Base-by-base conservation (phyloP, 805 yeast genomes). In the Saccharomycopsis fermentans region DNA sequence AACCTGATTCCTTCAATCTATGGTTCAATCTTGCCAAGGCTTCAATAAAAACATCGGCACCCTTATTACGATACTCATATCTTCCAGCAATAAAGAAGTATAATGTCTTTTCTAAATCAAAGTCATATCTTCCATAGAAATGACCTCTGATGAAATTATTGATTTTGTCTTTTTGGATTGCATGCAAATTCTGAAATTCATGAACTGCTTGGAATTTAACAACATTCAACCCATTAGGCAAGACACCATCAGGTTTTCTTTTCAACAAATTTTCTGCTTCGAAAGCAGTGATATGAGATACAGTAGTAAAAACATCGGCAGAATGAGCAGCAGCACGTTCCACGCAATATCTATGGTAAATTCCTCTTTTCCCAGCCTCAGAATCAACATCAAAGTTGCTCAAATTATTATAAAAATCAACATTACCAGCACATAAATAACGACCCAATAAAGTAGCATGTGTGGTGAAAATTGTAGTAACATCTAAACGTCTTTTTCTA, bases 31-130 rank as follows among this genome's bases (percentile, higher is more conserved):
- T 79, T 1, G 98, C 98, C 61, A 92, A 78, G 1, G 96, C 78
- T 73, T 92, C 99, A 66, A 92, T 88, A 70, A 83, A 92, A 78
- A 92, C 85, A 71, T 92, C 99, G 39, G 90, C 96, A 68, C 99
- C 99, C 73, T 92, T 92, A 71, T 92, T 92, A 69, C 97, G 82
- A 72, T 84, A 94, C 76, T 92, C 99, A 72, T 92, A 92, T 70
- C 99, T 82, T 58, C 99, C 99, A 19, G 98, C 96, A 71, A 90
- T 94, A 77, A 92, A 92, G 72, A 92, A 90, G 73, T 94, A 92
- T 62, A 92, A 76, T 6, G 99, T 94, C 68, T 94, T 89, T 62
- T 92, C 96, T 64, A 94, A 79, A 68, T 90, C 96, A 71, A 94
- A 94, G 73, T 94, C 96, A 69, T 89, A 86, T 70, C 90, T 90